phyloP scores from a whole-genome alignment of 1,139 yeast species.

The Scheffersomyces insectosa region DNA sequence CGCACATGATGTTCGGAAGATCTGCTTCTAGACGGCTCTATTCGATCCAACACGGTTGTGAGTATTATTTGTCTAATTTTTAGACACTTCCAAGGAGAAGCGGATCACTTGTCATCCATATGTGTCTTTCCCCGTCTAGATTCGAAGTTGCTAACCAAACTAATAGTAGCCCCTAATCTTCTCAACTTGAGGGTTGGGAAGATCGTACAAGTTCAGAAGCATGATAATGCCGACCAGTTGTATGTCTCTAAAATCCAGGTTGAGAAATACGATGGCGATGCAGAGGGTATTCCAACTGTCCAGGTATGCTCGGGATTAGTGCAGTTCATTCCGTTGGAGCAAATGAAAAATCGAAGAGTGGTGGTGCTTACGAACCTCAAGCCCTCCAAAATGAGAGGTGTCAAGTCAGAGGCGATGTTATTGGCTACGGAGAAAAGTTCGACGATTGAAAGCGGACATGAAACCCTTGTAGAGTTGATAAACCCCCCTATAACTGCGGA shows the following conservation, averaged over 20 bases:
- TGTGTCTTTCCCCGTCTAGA: no score
- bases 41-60: no score
- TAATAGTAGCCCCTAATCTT: slow-evolving; percentile 21
- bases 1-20: no score
- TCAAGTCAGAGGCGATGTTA: slow-evolving; percentile 61
- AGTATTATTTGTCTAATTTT: no score
- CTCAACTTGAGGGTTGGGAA: slow-evolving; percentile 45
- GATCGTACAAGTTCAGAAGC: slow-evolving; percentile 41
- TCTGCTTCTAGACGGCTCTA: no score
- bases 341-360: slow-evolving; percentile 79
- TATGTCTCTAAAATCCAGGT: slow-evolving; percentile 51
- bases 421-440: slow-evolving; percentile 44
- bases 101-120: no score
- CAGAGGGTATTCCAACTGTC: slow-evolving; percentile 12
- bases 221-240: slow-evolving; percentile 54
- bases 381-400: slow-evolving; percentile 92
- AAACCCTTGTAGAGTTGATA: slow-evolving; percentile 22
- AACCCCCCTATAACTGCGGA: slow-evolving; percentile 20
- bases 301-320: slow-evolving; percentile 64
- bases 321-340: slow-evolving; percentile 72
- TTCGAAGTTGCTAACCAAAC: neutral
- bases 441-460: slow-evolving; percentile 1
- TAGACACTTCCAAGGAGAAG: no score
- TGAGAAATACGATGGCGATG: slow-evolving; percentile 7
- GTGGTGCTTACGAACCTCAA: slow-evolving; percentile 86